phyloP scores from a whole-genome alignment of 2,329 filamentous ascomycete species.

The Thelonectria blattea region DNA sequence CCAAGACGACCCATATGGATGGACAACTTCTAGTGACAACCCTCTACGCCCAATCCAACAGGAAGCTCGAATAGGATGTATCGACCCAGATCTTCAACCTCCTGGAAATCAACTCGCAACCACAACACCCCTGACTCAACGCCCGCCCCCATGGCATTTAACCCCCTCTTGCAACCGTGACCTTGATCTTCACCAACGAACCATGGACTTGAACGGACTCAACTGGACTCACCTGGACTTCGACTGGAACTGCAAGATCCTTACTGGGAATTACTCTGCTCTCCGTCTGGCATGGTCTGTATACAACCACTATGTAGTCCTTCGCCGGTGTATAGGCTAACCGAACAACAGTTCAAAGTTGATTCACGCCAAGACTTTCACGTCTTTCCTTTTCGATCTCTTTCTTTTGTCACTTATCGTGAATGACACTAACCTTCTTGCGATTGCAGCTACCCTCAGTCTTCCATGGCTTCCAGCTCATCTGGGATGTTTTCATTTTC shows the following conservation, averaged over 20 bases:
- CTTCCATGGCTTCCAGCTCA: slow-evolving; percentile 56
- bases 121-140: background rate
- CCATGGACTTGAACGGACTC: background rate
- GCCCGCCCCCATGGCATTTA: background rate
- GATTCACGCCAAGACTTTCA: slow-evolving; percentile 48
- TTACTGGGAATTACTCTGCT: slow-evolving; percentile 2
- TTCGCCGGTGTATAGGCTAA: slow-evolving; percentile 36
- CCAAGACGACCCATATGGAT: background rate
- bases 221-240: slow-evolving; percentile 19
- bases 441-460: slow-evolving; percentile 62
- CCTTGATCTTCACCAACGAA: background rate
- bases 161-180: background rate
- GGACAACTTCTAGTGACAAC: background rate
- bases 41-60: background rate
- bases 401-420: slow-evolving; percentile 47
- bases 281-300: slow-evolving; percentile 39
- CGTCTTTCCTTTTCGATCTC: slow-evolving; percentile 40
- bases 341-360: slow-evolving; percentile 61
- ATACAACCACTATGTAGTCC: slow-evolving; percentile 22
- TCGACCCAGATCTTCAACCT: background rate
- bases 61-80: background rate
- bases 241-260: slow-evolving; percentile 29
- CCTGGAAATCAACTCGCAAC: background rate
- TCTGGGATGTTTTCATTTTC: slow-evolving; percentile 63
- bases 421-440: slow-evolving; percentile 63